phyloP scores from a whole-genome alignment of 2,329 filamentous ascomycete species.

The Gliomastix tumulicola region DNA sequence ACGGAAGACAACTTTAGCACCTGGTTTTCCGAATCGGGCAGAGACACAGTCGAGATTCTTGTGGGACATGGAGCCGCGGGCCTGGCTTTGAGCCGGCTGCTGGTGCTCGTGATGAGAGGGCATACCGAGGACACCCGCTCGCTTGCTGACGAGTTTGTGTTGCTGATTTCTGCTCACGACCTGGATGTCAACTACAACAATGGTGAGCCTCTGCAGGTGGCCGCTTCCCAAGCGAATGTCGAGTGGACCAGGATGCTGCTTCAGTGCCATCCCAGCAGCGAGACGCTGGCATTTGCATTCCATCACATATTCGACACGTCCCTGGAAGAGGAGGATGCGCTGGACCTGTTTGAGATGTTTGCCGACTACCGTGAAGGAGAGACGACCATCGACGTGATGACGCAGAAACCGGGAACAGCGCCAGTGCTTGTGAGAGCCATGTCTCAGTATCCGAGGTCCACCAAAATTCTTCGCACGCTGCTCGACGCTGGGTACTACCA shows the following conservation, averaged over 20 bases:
- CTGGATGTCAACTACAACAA: constrained; percentile 42
- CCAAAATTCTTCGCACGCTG: constrained; percentile 41
- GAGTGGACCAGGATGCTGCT: constrained; percentile 44
- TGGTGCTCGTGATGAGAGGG: constrained; percentile 37
- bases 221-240: constrained; percentile 42
- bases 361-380: constrained; percentile 40
- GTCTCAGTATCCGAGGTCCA: constrained; percentile 46
- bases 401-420: constrained; percentile 28
- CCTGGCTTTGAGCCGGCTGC: constrained; percentile 33
- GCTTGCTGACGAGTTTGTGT: constrained; percentile 38
- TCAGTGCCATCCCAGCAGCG: constrained; percentile 37
- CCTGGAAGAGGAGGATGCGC: constrained; percentile 38
- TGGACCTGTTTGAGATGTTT: constrained; percentile 45
- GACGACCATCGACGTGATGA: constrained; percentile 43
- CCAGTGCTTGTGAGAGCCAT: constrained; percentile 47
- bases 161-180: constrained; percentile 25
- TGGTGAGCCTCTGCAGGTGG: constrained; percentile 46
- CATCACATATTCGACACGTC: constrained; percentile 47
- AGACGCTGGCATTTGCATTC: constrained; percentile 45
- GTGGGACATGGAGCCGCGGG: constrained; percentile 41
- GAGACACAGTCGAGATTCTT: constrained; percentile 38
- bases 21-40: constrained; percentile 41
- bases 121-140: constrained; percentile 26
- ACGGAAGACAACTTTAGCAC: constrained; percentile 24
- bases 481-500: constrained; percentile 53